A percentile compares a stretch with the other conserved stretches of the same genome.
Evolutionary conservation across 2,329 filamentous ascomycete genomes (phyloP).

Genomic region (Akanthomyces uredinophilus): DNA sequence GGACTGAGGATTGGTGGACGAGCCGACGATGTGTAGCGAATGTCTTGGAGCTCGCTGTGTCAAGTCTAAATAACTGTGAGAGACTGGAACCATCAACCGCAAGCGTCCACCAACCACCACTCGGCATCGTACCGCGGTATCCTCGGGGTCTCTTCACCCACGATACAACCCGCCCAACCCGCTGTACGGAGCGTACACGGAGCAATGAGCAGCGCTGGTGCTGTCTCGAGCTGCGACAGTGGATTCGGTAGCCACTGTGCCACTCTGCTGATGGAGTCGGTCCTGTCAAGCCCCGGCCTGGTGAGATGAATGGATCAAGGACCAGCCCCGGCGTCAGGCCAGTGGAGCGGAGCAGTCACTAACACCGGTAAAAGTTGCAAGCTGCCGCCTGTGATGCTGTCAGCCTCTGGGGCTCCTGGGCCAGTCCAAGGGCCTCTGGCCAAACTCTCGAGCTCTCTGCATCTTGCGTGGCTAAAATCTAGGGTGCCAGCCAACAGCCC

Average conservation of each 20-base stretch:
- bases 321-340: background rate
- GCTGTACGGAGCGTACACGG: background rate
- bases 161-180: background rate
- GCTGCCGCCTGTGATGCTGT: no score
- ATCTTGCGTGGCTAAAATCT: background rate
- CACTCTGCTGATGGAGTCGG: background rate
- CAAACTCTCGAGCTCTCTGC: background rate
- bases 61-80: no score
- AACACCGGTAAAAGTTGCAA: background rate
- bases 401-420: no score
- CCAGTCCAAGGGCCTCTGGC: no score
- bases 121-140: background rate
- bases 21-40: no score
- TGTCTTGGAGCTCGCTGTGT: no score
- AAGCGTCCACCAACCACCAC: no score
- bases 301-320: constrained; percentile 10
- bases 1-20: no score
- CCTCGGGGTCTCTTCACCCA: background rate
- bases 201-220: background rate
- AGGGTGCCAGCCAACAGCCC: no score
- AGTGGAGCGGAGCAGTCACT: constrained; percentile 1
- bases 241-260: background rate
- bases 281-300: background rate
- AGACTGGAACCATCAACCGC: no score
- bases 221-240: background rate